These are phyloP conservation scores for Thuidium tamariscinum DNA, from an alignment of 225 moss, liverwort and hornwort species.

Conservation along the genomic window DNA sequence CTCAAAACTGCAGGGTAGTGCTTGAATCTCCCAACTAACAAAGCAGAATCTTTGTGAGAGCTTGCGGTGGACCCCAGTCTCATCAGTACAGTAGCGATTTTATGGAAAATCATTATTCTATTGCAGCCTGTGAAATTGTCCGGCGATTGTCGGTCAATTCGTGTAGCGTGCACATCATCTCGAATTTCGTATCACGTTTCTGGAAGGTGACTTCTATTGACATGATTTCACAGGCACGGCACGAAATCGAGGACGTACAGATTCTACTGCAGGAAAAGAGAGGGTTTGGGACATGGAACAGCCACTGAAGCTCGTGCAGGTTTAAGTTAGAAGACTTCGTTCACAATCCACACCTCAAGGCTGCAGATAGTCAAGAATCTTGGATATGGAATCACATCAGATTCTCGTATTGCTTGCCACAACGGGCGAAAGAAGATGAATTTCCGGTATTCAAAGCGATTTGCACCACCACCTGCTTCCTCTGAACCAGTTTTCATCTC, in stretches of 20 bases:
- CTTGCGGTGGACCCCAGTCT: constrained; percentile 1
- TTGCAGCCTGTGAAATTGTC: neutral
- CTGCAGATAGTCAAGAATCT: constrained; percentile 15
- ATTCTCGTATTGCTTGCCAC: neutral
- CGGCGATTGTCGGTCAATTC: neutral
- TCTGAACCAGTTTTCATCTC: neutral
- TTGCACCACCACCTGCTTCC: neutral
- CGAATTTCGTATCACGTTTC: neutral
- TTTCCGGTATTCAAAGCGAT: neutral
- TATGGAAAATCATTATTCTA: neutral
- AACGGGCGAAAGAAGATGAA: neutral
- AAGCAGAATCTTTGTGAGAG: neutral
- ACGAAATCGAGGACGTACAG: neutral
- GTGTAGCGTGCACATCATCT: constrained; percentile 11
- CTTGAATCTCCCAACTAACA: neutral
- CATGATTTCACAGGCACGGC: neutral
- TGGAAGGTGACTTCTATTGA: neutral
- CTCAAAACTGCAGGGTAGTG: neutral
- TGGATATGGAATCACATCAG: neutral
- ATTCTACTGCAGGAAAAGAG: neutral
- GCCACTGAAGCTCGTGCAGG: neutral
- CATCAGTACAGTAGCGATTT: neutral
- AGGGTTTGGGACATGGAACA: neutral
- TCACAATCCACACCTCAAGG: neutral
- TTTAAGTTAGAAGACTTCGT: neutral